Evolutionary conservation across 2,329 filamentous ascomycete genomes (phyloP), one percentile per base, ranked within the genome.

Genomic region (Sporothrix protearum): DNA sequence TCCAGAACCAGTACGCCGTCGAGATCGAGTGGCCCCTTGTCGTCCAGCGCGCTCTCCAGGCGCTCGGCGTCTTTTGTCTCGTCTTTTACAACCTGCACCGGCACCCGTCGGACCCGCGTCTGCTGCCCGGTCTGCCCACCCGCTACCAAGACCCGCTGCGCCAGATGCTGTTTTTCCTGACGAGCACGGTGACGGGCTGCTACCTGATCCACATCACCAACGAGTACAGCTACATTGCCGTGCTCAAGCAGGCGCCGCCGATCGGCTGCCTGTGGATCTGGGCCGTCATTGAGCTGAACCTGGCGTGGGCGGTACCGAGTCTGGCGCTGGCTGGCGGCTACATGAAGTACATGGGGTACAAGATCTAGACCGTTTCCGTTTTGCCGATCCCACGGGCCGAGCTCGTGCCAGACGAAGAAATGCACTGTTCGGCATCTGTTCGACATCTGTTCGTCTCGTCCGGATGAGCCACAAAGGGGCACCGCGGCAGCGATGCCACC

Each of bases 171-270:
- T 96, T 95, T 82, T 86, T 93, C 73, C 77, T 77, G 19, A 82
- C 85, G 30, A 89, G 90, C 75, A 80, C 90, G 8, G 79, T 78
- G 10, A 83, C 88, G 0, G 96, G 96, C 1, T 92, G 89, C 80
- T 94, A 93, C 80, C 83, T 97, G 74, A 90, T 98, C 66, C 85
- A 92, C 75, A 88, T 94, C 69, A 93, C 92, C 33, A 98, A 97
- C 77, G 86, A 84, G 39, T 88, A 89, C 75, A 88, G 91, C 4
- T 98, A 97, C 77, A 89, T 96, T 76, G 91, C 92, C 7, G 89
- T 97, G 25, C 94, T 98, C 93, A 96, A 97, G 83, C 89, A 89
- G 74, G 92, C 94, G 0, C 96, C 96, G n/a, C 90, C 94, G 5
- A 80, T 97, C 16, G 96, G 93, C 0, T 95, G 92, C 53, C 80